Conservation (phyloP, 2,329 filamentous ascomycete species). For the Fusarium sp. region DNA sequence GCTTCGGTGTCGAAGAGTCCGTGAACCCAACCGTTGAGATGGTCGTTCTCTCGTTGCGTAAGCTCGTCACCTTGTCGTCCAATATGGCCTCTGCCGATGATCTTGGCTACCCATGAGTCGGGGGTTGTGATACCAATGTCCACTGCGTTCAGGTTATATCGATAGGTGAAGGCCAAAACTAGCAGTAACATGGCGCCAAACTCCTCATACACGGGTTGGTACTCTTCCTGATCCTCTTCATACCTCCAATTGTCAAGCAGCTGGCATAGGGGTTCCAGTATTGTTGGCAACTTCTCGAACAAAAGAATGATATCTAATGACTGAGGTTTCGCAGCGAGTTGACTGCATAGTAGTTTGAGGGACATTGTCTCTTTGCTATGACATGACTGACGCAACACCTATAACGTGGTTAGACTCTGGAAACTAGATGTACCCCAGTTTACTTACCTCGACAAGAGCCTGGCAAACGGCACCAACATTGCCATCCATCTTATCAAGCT, state of each 20-base stretch:
- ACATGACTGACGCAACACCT: slow-evolving; percentile 78
- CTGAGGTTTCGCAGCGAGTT: slow-evolving; percentile 78
- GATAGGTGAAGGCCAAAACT: slow-evolving; percentile 79
- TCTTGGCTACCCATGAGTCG: slow-evolving; percentile 76
- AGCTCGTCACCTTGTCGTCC: slow-evolving; percentile 71
- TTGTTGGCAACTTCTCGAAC: slow-evolving; percentile 77
- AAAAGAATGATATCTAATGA: slow-evolving; percentile 81
- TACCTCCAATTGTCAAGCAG: slow-evolving; percentile 84
- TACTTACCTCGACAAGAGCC: slow-evolving; percentile 76
- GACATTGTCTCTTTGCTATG: slow-evolving; percentile 82
- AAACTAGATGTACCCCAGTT: not conserved
- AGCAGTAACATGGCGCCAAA: slow-evolving; percentile 83
- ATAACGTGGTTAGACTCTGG: slow-evolving; percentile 7
- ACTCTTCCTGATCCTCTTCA: slow-evolving; percentile 86
- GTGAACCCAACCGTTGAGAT: slow-evolving; percentile 80
- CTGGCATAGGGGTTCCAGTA: slow-evolving; percentile 80
- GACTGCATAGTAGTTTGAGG: slow-evolving; percentile 79
- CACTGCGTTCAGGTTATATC: slow-evolving; percentile 74
- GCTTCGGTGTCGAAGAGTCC: slow-evolving; percentile 82
- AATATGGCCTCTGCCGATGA: slow-evolving; percentile 71
- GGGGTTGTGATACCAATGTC: slow-evolving; percentile 72
- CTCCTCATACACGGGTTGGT: slow-evolving; percentile 88
- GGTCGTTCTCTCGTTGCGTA: slow-evolving; percentile 72
- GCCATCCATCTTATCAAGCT: slow-evolving; percentile 90
- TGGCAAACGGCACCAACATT: slow-evolving; percentile 89